Base-by-base conservation (phyloP, 371 early-diverging fungal genomes). In the Mucor sp. region DNA sequence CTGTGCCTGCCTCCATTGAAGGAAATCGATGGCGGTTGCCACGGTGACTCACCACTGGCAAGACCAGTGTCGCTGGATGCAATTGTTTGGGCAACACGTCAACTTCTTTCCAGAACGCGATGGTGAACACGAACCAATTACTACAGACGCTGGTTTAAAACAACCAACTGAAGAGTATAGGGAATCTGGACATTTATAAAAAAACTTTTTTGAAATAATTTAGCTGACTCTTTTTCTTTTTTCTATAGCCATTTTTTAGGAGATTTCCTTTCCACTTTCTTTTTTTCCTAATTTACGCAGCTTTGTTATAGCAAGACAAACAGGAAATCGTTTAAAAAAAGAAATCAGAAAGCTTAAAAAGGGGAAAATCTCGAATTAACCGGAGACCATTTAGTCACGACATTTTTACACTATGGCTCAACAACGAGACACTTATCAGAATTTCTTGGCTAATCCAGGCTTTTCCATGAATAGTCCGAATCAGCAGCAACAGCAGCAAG, bases 381-480 rank as follows among this genome's bases (percentile, higher is more conserved):
- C 58, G 59, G 58, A 65, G 58, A 47, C 58, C 47, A 39, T 58
- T 57, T 65, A 44, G 58, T 65, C 58, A 53, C 48, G 48, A 30
- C 33, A 33, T 35, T 23, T 63, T 15, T 37, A 63, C 44, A 71
- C 25, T 41, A 71, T 71, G 72, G 64, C 72, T 25, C 72, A 72
- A 68, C 70, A 65, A 58, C 61, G 72, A 62, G 72, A 72, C 62
- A 57, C 62, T 39, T 72, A 61, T 65, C 68, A 68, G 50, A 72
- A 68, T 35, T 72, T 61, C 56, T 41, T 67, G 25, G 56, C 61
- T 27, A 67, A 65, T 53, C 43, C 65, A 50, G 62, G 53, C 58
- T 68, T 65, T 68, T 55, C 61, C 3, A 33, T 61, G 53, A 66
- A 68, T 58, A 68, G 64, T 58, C 62, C 48, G 17, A 68, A 65